Evolutionary conservation across 108 stramenopile species (phyloP).

Genomic region (Bacterosira constricta): DNA sequence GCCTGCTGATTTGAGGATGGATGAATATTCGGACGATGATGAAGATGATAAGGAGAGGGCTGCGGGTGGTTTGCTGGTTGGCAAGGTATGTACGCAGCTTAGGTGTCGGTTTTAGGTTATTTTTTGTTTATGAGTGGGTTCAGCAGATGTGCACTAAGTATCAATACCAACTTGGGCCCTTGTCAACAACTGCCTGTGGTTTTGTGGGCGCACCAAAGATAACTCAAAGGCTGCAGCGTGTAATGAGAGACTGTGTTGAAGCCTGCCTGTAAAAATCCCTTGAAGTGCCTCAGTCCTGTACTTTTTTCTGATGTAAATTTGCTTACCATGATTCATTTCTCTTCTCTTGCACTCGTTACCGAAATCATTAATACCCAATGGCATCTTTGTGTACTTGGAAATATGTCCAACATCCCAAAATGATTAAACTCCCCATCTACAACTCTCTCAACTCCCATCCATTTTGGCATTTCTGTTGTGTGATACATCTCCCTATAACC

Average conservation of each 20-base stretch:
- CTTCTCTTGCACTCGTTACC: background rate
- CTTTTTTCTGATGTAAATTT: background rate
- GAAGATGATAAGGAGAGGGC: constrained; percentile 65
- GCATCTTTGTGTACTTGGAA: background rate
- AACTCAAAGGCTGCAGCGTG: background rate
- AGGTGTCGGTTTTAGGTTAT: background rate
- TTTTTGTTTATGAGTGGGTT: too few relatives aligned
- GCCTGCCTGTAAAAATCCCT: too few relatives aligned
- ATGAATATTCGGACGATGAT: constrained; percentile 92
- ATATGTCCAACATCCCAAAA: background rate
- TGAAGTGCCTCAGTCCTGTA: too few relatives aligned
- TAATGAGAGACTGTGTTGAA: background rate
- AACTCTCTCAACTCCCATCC: constrained; percentile 1
- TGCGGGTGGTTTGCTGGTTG: constrained; percentile 55
- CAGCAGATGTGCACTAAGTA: background rate
- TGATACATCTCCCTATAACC: constrained; percentile 19
- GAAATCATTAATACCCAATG: background rate
- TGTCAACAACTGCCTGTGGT: too few relatives aligned
- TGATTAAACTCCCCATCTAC: background rate
- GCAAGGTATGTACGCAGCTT: constrained; percentile 45
- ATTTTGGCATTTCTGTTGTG: constrained; percentile 57
- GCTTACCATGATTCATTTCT: background rate
- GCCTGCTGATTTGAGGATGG: constrained; percentile 90
- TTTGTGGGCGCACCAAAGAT: too few relatives aligned
- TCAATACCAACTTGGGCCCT: too few relatives aligned